phyloP scores from a whole-genome alignment of 129 eudicot species.

The Oenanthe sinensis region DNA sequence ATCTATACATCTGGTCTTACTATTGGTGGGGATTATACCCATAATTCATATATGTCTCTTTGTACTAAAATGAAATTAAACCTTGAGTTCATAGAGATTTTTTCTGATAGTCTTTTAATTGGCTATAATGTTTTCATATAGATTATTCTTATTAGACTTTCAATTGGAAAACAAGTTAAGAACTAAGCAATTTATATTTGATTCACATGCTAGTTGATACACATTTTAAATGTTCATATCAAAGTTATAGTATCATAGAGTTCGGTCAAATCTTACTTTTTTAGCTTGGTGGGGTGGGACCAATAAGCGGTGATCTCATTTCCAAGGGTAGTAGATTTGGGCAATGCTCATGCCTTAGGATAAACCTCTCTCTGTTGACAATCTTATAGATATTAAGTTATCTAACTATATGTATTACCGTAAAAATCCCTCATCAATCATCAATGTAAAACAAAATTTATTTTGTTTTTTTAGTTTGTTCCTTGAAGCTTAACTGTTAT shows the following conservation, averaged over 20 bases:
- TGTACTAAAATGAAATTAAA: not conserved
- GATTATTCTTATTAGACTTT: too few species aligned
- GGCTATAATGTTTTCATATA: too few species aligned
- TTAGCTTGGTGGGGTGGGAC: not conserved
- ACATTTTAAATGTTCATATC: not conserved
- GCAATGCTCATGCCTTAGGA: not conserved
- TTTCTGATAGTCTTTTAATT: too few species aligned
- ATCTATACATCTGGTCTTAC: not conserved
- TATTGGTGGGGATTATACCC: not conserved
- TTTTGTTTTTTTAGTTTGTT: not conserved
- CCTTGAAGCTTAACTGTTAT: not conserved
- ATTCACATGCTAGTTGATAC: too few species aligned
- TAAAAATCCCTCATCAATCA: not conserved
- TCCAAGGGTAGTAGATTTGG: not conserved
- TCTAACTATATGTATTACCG: not conserved
- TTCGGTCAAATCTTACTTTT: not conserved
- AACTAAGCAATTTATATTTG: too few species aligned
- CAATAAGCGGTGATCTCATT: not conserved
- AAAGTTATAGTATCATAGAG: not conserved
- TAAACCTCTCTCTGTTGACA: not conserved
- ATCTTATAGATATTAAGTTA: not conserved
- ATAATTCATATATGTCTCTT: not conserved
- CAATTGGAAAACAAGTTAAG: too few species aligned
- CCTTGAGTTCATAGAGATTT: too few species aligned
- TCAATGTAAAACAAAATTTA: not conserved